Percentiles rank a stretch among this genome's conserved stretches.
phyloP scores from a whole-genome alignment of 306 rosid species.

The Sindora glabra region DNA sequence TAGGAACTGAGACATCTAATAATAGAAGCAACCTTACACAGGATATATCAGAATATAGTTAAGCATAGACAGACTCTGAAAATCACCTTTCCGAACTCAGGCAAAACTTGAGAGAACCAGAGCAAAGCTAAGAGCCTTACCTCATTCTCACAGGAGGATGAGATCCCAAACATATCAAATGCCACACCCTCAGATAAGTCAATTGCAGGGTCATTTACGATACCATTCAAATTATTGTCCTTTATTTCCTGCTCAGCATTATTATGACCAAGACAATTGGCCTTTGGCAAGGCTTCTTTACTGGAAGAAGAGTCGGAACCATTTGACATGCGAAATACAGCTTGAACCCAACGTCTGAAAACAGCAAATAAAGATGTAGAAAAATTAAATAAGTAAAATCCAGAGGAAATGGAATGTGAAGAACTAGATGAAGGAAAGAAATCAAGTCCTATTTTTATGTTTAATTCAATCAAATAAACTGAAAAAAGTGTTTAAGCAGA shows the following conservation, averaged over 20 bases:
- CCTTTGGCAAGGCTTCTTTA: slow-evolving; percentile 17
- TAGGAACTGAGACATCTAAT: too few relatives aligned
- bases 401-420: not conserved
- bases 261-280: slow-evolving; percentile 17
- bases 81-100: too few relatives aligned
- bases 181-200: slow-evolving; percentile 82
- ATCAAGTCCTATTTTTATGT: not conserved
- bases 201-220: slow-evolving; percentile 36
- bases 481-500: too few relatives aligned
- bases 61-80: too few relatives aligned
- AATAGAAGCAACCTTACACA: too few relatives aligned
- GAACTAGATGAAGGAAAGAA: not conserved
- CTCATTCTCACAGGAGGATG: slow-evolving; percentile 53
- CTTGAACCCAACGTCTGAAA: slow-evolving; percentile 90
- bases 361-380: slow-evolving; percentile 7
- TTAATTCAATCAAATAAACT: too few relatives aligned
- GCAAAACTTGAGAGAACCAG: slow-evolving; percentile 2
- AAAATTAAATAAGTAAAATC: not conserved
- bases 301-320: slow-evolving; percentile 23
- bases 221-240: slow-evolving; percentile 18
- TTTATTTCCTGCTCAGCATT: slow-evolving; percentile 7
- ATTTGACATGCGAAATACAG: slow-evolving; percentile 55
- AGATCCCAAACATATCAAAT: slow-evolving; percentile 64
- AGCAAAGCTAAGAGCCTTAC: slow-evolving; percentile 21
- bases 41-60: too few relatives aligned